Evolutionary conservation across 2,329 filamentous ascomycete species (phyloP), one percentile per base, ranked within the genome.

Genomic region (Pseudogymnoascus sp.): DNA sequence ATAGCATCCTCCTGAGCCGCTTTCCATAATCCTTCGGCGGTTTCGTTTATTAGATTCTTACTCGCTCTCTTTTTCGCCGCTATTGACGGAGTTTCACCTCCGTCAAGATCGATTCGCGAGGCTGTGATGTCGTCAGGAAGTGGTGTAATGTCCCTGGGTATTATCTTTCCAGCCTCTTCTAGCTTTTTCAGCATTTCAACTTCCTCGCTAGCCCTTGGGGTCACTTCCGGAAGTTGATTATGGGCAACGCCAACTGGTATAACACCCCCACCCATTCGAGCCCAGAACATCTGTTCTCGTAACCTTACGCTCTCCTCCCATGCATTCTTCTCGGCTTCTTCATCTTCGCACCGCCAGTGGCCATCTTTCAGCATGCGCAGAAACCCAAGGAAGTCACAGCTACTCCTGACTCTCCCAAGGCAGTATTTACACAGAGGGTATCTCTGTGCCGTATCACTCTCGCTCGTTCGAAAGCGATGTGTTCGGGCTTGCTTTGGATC

Each of bases 201-300:
- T 62, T 71, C 71, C 37, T 68, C 69, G 61, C 70, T 73, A 3
- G 65, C 42, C n/a, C 70, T 65, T 38, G 70, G 70, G 56, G 68
- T 71, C 26, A 66, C 65, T 5, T 63, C 53, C 10, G 63, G n/a
- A 15, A 71, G 68, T 3, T 61, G 23, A 56, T 70, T 66, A 19
- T 71, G 68, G 13, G 62, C 35, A 40, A 64, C 29, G 15, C 38
- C 26, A 44, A 44, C 63, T 1, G 93, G 95, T 11, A 97, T 78
- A 1, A 99, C 91, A 13, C 95, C 95, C 29, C 93, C 95, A 26
- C 93, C 93, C 61, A 99, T 86, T 63, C 95, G 85, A 60, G 90
- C 86, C 95, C 95, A 99, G 74, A 99, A 99, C 89, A 99, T 96
- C 69, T 93, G 88, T 74, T 99, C 95, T 60, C 95, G 83, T 59